These are phyloP conservation scores for Collariella sp. DNA, from an alignment of 495 filamentous ascomycete species.

Conservation along the genomic window DNA sequence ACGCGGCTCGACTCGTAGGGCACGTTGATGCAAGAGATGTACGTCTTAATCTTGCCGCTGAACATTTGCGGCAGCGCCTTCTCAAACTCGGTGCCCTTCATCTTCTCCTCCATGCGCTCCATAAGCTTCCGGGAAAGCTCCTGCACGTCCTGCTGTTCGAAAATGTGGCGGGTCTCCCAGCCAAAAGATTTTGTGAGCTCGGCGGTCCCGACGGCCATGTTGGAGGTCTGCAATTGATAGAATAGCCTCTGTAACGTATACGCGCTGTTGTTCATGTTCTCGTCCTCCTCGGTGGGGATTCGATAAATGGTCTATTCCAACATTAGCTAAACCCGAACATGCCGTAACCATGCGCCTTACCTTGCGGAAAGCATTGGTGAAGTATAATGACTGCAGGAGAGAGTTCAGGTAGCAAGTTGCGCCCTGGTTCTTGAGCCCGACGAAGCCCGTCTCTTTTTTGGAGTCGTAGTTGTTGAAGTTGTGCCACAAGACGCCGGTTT, in stretches of 20 bases:
- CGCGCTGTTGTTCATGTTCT: constrained; percentile 75
- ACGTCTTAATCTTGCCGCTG: constrained; percentile 94
- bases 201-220: constrained; percentile 72
- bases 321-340: not conserved
- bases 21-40: constrained; percentile 97
- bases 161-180: constrained; percentile 96
- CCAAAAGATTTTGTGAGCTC: constrained; percentile 95
- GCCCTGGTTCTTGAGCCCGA: constrained; percentile 94
- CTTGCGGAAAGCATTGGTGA: constrained; percentile 95
- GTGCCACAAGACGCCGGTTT: constrained; percentile 98
- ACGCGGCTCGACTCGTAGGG: constrained; percentile 89
- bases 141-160: constrained; percentile 98
- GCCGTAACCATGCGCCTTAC: constrained; percentile 35
- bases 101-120: constrained; percentile 90
- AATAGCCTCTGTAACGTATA: constrained; percentile 92
- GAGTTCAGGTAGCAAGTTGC: constrained; percentile 99
- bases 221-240: constrained; percentile 81
- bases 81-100: constrained; percentile 96
- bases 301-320: constrained; percentile 78
- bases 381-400: constrained; percentile 90
- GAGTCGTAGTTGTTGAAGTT: constrained; percentile 98
- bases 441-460: constrained; percentile 95
- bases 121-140: constrained; percentile 93
- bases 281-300: constrained; percentile 83
- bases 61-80: constrained; percentile 85